phyloP scores from a whole-genome alignment of 2,329 filamentous ascomycete species.

The Xylaria sp. region DNA sequence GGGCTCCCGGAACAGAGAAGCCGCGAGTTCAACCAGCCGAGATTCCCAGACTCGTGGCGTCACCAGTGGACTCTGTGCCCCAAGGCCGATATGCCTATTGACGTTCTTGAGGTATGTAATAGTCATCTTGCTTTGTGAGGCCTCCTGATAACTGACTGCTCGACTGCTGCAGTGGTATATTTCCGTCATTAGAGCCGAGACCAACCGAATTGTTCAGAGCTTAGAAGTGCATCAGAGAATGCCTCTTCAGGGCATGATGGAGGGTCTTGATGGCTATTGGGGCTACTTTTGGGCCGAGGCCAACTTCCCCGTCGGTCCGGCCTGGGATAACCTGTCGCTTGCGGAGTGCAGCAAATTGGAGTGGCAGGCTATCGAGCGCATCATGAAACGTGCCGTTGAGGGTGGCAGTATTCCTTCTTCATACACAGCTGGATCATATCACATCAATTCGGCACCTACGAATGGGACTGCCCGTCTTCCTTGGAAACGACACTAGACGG shows the following conservation, averaged over 20 bases:
- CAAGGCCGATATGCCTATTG: conserved; percentile 60
- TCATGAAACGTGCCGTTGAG: conserved; percentile 53
- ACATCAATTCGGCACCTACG: conserved; percentile 2
- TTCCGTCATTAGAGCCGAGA: conserved; percentile 64
- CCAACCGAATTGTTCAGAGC: conserved; percentile 54
- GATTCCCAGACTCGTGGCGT: conserved; percentile 60
- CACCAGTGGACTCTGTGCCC: conserved; percentile 64
- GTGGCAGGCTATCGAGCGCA: conserved; percentile 61
- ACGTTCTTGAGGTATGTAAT: conserved; percentile 66
- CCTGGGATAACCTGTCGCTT: conserved; percentile 62
- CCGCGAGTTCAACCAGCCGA: conserved; percentile 59
- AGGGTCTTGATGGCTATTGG: conserved; percentile 59
- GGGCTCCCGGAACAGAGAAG: conserved; percentile 52
- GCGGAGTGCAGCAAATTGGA: conserved; percentile 59
- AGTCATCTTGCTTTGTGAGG: not conserved
- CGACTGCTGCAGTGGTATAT: conserved; percentile 64
- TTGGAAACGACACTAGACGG: conserved; percentile 2
- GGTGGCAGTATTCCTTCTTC: conserved; percentile 37
- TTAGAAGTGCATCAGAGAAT: conserved; percentile 57
- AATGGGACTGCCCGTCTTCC: not conserved
- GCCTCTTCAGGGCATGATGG: conserved; percentile 46
- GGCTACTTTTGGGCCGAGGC: conserved; percentile 65
- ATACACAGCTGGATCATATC: conserved; percentile 25
- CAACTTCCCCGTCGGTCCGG: conserved; percentile 53
- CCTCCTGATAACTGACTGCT: conserved; percentile 34